These are phyloP conservation scores for Brassica balearica DNA, from an alignment of 441 rosid species.

Conservation along the genomic window DNA sequence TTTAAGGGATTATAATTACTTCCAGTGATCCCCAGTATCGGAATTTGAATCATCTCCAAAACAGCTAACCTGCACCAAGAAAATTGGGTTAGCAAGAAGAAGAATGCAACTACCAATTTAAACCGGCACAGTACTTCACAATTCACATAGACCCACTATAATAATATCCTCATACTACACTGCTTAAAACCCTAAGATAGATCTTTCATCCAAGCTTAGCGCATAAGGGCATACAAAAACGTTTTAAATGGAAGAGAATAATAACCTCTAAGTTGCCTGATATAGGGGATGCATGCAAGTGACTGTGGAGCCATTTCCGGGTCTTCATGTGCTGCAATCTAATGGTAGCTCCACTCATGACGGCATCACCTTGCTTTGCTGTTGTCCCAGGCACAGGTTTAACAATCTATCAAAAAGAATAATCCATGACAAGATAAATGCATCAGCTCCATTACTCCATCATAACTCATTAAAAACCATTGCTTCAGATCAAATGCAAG, in stretches of 20 bases:
- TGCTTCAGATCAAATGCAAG: no score
- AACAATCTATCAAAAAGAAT: conserved; percentile 54
- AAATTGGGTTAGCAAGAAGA: conserved; percentile 1
- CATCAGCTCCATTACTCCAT: no score
- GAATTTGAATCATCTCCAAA: conserved; percentile 91
- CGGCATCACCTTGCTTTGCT: conserved; percentile 85
- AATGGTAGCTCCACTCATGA: conserved; percentile 69
- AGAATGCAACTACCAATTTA: background rate
- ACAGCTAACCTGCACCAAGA: conserved; percentile 81
- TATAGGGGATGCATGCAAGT: conserved; percentile 90
- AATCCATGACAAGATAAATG: no score
- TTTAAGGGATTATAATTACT: conserved; percentile 50
- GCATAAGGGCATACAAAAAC: background rate
- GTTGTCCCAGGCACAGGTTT: conserved; percentile 63
- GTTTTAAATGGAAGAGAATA: background rate
- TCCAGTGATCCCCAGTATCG: conserved; percentile 97
- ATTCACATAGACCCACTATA: background rate
- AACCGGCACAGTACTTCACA: background rate
- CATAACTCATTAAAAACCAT: no score
- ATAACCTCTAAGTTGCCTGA: conserved; percentile 95
- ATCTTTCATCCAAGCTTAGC: conserved; percentile 1
- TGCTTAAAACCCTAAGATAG: background rate
- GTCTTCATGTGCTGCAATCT: conserved; percentile 94
- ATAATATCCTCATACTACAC: background rate
- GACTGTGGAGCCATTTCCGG: conserved; percentile 95